Evolutionary conservation across 306 rosid genomes (phyloP).

Genomic region (Dryas octopetala): DNA sequence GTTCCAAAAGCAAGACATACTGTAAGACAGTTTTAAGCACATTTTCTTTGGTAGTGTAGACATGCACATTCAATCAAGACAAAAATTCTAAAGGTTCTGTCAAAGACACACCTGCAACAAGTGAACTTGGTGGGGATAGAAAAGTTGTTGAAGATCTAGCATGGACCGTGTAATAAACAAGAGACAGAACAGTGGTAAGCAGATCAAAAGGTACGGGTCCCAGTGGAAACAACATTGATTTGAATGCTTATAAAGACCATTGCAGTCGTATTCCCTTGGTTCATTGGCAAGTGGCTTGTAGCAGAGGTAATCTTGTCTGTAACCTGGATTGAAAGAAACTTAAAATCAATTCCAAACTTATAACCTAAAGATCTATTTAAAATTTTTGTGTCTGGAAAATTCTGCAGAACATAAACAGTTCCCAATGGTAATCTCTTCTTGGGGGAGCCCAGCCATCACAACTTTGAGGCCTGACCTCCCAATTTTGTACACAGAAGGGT

Average conservation of each 20-base stretch:
- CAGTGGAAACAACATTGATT: conserved; percentile 82
- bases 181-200: conserved; percentile 77
- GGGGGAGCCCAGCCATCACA: no score
- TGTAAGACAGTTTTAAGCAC: not conserved
- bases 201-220: conserved; percentile 79
- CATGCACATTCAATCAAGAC: not conserved
- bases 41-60: not conserved
- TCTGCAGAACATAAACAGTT: no score
- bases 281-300: conserved; percentile 91
- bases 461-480: no score
- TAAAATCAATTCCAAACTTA: no score
- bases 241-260: conserved; percentile 95
- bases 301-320: conserved; percentile 59
- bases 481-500: no score
- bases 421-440: no score
- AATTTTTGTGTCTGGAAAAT: no score
- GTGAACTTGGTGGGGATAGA: conserved; percentile 83
- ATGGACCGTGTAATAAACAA: conserved; percentile 94
- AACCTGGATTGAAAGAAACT: no score
- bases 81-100: not conserved
- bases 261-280: conserved; percentile 94
- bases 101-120: conserved; percentile 64
- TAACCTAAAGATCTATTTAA: no score
- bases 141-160: conserved; percentile 91
- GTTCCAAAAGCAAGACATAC: not conserved